Evolutionary conservation across 2,329 filamentous ascomycete species (phyloP).

Genomic region (Ustilaginoidea virens): DNA sequence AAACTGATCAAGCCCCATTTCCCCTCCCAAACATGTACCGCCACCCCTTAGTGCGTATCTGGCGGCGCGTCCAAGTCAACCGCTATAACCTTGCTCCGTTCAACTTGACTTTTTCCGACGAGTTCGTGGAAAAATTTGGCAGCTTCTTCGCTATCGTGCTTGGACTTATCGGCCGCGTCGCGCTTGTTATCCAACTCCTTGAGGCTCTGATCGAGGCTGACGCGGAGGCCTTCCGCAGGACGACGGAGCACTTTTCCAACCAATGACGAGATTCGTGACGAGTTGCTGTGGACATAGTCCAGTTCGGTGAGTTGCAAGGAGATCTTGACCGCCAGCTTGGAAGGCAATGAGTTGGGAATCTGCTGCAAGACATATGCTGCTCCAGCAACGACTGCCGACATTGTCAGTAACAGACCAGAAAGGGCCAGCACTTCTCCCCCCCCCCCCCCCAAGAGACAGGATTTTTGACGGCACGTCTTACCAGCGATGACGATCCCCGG

Average conservation of each 20-base stretch:
- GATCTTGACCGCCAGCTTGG: conserved; percentile 73
- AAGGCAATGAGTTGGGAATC: conserved; percentile 78
- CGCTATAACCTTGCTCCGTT: conserved; percentile 32
- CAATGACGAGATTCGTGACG: conserved; percentile 66
- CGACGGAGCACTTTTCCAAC: conserved; percentile 80
- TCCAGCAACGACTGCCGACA: conserved; percentile 47
- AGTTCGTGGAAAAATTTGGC: conserved; percentile 83
- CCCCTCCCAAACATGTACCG: too few species aligned
- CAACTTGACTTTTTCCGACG: conserved; percentile 45
- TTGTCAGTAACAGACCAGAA: too few species aligned
- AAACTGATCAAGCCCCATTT: too few species aligned
- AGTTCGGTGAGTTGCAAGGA: conserved; percentile 62
- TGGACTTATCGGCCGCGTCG: conserved; percentile 70
- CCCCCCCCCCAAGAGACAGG: too few species aligned
- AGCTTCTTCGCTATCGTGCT: conserved; percentile 71
- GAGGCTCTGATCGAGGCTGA: conserved; percentile 68
- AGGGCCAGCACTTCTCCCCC: too few species aligned
- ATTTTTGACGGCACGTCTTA: conserved; percentile 37
- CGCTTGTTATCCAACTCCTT: conserved; percentile 67
- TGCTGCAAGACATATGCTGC: conserved; percentile 70
- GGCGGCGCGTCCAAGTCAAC: conserved; percentile 40
- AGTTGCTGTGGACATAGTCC: conserved; percentile 87
- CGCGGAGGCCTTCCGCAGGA: conserved; percentile 73
- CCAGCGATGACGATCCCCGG: conserved; percentile 67
- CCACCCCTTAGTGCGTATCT: conserved; percentile 15